These are phyloP conservation scores for Pseudocercospora macadamiae DNA, from an alignment of 2,329 filamentous ascomycete genomes.

Conservation along the genomic window DNA sequence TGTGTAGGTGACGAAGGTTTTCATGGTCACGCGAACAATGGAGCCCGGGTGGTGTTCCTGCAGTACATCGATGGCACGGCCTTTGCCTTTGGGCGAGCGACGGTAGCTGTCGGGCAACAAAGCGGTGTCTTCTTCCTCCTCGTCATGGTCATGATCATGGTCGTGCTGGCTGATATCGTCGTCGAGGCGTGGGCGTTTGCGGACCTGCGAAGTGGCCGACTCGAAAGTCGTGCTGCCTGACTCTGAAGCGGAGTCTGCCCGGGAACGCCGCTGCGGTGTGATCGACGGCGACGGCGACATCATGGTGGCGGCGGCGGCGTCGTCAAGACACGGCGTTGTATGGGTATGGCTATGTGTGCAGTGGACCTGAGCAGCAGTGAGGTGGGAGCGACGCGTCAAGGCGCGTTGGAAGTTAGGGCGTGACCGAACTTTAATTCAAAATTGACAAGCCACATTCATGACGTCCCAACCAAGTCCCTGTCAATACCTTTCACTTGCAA, in stretches of 20 bases:
- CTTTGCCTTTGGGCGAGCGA: slow-evolving; percentile 33
- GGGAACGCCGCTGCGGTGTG: slow-evolving; percentile 24
- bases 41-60: slow-evolving; percentile 63
- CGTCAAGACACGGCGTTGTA: background rate
- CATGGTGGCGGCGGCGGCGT: too few species aligned
- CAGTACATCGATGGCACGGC: slow-evolving; percentile 13
- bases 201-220: slow-evolving; percentile 12
- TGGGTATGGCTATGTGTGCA: background rate
- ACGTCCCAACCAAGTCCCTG: background rate
- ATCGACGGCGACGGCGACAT: slow-evolving; percentile 16
- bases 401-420: background rate
- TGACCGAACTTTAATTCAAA: slow-evolving; percentile 12
- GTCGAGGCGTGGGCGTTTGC: slow-evolving; percentile 22
- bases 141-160: slow-evolving; percentile 9
- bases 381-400: slow-evolving; percentile 13
- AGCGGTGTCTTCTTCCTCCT: slow-evolving; percentile 20
- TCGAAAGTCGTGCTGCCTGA: slow-evolving; percentile 13
- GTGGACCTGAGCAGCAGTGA: background rate
- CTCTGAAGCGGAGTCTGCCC: slow-evolving; percentile 17
- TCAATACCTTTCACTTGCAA: too few species aligned
- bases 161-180: slow-evolving; percentile 13
- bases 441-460: background rate
- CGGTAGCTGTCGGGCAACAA: slow-evolving; percentile 41
- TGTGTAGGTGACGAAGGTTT: slow-evolving; percentile 94
- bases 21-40: slow-evolving; percentile 82